Percentiles rank a stretch among this genome's conserved stretches.
These are phyloP conservation scores for Hansenula anomala DNA, from an alignment of 1,139 yeast genomes.

Conservation along the genomic window DNA sequence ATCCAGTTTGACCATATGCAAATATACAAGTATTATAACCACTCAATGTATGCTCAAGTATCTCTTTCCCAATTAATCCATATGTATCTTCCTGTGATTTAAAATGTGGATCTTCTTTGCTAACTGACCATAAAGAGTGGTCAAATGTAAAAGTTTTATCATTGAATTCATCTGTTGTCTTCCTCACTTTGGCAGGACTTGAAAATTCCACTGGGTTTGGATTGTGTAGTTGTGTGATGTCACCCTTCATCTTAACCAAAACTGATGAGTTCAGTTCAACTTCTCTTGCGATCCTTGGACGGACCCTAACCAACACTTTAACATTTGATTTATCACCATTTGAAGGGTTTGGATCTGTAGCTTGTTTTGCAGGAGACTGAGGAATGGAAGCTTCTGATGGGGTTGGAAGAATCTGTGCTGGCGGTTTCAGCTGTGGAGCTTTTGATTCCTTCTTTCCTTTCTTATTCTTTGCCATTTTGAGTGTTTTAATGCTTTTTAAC, in stretches of 20 bases:
- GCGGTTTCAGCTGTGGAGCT: conserved; percentile 1
- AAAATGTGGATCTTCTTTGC: conserved; percentile 30
- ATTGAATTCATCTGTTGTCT: conserved; percentile 17
- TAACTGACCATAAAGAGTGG: conserved; percentile 54
- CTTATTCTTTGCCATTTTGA: neutral
- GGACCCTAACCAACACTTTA: conserved; percentile 41
- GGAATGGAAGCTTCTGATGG: neutral
- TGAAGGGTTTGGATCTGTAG: conserved; percentile 2
- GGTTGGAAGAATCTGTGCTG: neutral
- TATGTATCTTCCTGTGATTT: conserved; percentile 49
- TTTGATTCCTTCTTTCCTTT: neutral
- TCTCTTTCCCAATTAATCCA: conserved; percentile 47
- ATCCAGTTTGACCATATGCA: conserved; percentile 78
- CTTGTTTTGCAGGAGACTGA: neutral
- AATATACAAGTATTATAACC: conserved; percentile 74
- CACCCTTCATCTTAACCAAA: conserved; percentile 32
- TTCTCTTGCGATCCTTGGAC: conserved; percentile 40
- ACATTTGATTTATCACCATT: conserved; percentile 23
- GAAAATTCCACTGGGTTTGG: conserved; percentile 8
- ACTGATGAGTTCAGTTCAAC: conserved; percentile 7
- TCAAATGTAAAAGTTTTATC: conserved; percentile 46
- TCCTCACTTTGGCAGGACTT: conserved; percentile 10
- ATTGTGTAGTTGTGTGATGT: conserved; percentile 22
- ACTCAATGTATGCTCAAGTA: conserved; percentile 56
- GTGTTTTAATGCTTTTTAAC: no score